Percentiles rank a stretch among this genome's conserved stretches.
These are phyloP conservation scores for Wickerhamomyces strasburgensis DNA, from an alignment of 805 yeast genomes.

Conservation along the genomic window DNA sequence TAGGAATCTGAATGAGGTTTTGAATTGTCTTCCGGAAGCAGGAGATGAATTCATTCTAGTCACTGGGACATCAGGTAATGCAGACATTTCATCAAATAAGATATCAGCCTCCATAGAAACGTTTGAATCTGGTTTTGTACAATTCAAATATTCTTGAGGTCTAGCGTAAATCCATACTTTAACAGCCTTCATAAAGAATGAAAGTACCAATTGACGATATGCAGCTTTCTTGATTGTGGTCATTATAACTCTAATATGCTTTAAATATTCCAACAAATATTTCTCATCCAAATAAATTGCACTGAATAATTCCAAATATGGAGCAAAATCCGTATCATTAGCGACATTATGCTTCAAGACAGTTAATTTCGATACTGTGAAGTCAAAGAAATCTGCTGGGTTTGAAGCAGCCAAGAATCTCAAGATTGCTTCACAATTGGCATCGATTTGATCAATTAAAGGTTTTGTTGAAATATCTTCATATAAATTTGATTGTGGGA, in stretches of 20 bases:
- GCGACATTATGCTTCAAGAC: constrained; percentile 31
- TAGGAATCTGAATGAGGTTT: constrained; percentile 29
- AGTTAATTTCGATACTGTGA: constrained; percentile 27
- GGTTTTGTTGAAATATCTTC: constrained; percentile 20
- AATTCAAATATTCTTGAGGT: constrained; percentile 38
- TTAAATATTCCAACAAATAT: constrained; percentile 34
- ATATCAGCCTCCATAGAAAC: constrained; percentile 27
- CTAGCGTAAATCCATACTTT: constrained; percentile 47
- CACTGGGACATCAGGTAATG: constrained; percentile 23
- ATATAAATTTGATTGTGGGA: constrained; percentile 12
- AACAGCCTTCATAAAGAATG: constrained; percentile 42
- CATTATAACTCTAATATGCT: constrained; percentile 33
- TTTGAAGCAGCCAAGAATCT: constrained; percentile 48
- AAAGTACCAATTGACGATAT: constrained; percentile 40
- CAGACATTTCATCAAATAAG: constrained; percentile 33
- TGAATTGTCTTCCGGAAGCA: constrained; percentile 20
- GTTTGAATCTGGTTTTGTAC: constrained; percentile 18
- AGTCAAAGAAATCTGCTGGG: constrained; percentile 37
- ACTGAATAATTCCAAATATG: constrained; percentile 42
- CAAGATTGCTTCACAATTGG: constrained; percentile 35
- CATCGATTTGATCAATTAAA: constrained; percentile 32
- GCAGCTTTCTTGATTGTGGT: constrained; percentile 36
- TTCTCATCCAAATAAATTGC: constrained; percentile 36
- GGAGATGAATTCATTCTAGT: constrained; percentile 4
- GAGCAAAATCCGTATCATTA: constrained; percentile 35